phyloP scores from a whole-genome alignment of 2,329 filamentous ascomycete species.

The Aspergillus terreus region DNA sequence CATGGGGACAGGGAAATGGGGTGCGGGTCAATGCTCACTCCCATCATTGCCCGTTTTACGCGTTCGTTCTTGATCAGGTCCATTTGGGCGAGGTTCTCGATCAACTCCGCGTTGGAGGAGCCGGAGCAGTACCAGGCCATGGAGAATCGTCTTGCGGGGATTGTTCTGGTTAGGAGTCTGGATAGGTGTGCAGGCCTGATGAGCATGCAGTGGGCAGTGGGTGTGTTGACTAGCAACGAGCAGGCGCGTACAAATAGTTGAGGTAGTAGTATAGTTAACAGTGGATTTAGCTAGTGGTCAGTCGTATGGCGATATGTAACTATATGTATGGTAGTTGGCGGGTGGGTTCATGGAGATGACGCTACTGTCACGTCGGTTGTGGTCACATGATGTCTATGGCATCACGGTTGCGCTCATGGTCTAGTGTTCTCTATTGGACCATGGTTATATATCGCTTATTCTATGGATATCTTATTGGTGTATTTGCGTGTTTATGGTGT shows the following conservation, averaged over 20 bases:
- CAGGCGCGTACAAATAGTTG: neutral
- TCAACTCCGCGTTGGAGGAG: constrained; percentile 66
- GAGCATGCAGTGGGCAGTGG: neutral
- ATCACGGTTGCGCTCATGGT: too few relatives aligned
- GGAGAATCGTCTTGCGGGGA: constrained; percentile 12
- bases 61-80: constrained; percentile 67
- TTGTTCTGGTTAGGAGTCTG: neutral
- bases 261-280: neutral
- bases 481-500: too few relatives aligned
- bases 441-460: too few relatives aligned
- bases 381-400: neutral
- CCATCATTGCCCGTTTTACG: constrained; percentile 77
- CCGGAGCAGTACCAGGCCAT: constrained; percentile 95
- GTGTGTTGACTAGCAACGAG: neutral
- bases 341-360: neutral
- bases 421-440: neutral
- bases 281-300: neutral
- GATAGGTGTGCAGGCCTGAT: too few relatives aligned
- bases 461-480: too few relatives aligned
- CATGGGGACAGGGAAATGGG: neutral
- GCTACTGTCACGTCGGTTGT: neutral
- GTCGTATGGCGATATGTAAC: neutral
- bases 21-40: constrained; percentile 44
- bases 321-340: neutral
- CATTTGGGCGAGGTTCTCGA: constrained; percentile 71